phyloP scores from a whole-genome alignment of 371 early-diverging fungal species.

The Rhizomucor pusillus region DNA sequence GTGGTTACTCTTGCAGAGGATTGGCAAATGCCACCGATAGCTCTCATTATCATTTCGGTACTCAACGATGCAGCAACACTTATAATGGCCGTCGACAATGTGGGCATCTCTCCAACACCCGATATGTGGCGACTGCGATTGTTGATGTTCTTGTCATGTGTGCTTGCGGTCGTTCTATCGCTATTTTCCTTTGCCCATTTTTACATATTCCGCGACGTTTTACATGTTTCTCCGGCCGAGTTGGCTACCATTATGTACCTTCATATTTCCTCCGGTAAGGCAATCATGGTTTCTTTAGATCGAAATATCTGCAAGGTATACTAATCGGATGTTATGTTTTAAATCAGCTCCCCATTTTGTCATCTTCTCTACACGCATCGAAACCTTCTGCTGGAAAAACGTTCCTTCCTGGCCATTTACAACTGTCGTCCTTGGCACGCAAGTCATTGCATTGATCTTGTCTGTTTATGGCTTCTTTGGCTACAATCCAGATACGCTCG shows the following conservation, averaged over 20 bases:
- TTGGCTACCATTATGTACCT: constrained; percentile 86
- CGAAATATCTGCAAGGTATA: background rate
- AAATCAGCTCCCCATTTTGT: constrained; percentile 95
- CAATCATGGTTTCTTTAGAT: background rate
- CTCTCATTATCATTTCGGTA: constrained; percentile 84
- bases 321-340: background rate
- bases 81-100: constrained; percentile 91
- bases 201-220: constrained; percentile 67
- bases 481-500: constrained; percentile 33
- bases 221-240: constrained; percentile 37
- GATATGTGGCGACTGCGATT: constrained; percentile 90
- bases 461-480: constrained; percentile 72
- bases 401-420: constrained; percentile 80
- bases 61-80: constrained; percentile 90
- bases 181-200: constrained; percentile 81
- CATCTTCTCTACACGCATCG: constrained; percentile 92
- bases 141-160: constrained; percentile 74
- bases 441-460: constrained; percentile 87
- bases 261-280: constrained; percentile 78
- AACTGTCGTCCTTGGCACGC: constrained; percentile 83
- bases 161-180: constrained; percentile 72
- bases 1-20: constrained; percentile 77
- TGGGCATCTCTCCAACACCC: constrained; percentile 74
- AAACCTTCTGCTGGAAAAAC: constrained; percentile 88
- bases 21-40: constrained; percentile 80